phyloP scores from a whole-genome alignment of 208 protist species.

The Crithidia mellificae region DNA sequence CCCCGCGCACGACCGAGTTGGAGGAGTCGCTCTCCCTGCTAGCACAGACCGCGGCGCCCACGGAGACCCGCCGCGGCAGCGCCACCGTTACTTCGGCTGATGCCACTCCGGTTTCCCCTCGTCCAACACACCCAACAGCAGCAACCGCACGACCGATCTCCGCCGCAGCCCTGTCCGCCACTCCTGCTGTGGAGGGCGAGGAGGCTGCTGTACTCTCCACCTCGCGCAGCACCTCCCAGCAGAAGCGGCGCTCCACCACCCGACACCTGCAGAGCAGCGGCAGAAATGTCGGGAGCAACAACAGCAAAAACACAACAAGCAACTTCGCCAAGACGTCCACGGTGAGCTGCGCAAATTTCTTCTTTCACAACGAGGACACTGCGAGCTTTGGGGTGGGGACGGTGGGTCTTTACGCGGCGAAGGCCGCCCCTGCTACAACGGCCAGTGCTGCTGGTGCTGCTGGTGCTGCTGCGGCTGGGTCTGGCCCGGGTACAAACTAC shows the following conservation, averaged over 20 bases:
- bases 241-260: slow-evolving; percentile 1
- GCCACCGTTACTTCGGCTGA: too few relatives aligned
- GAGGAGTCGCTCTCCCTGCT: too few relatives aligned
- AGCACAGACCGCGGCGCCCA: too few relatives aligned
- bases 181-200: background rate
- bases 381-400: slow-evolving; percentile 53
- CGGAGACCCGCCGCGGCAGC: too few relatives aligned
- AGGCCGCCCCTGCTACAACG: slow-evolving; percentile 9
- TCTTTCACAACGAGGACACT: slow-evolving; percentile 30
- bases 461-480: too few relatives aligned
- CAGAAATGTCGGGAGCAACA: too few relatives aligned
- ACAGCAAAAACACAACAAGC: background rate
- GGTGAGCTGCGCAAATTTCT: slow-evolving; percentile 38
- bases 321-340: slow-evolving; percentile 19
- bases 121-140: background rate
- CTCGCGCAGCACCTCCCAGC: background rate
- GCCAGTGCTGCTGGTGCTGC: too few relatives aligned
- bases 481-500: too few relatives aligned
- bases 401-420: slow-evolving; percentile 47
- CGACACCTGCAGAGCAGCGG: too few relatives aligned
- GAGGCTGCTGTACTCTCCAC: background rate
- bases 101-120: background rate
- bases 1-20: too few relatives aligned
- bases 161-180: too few relatives aligned
- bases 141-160: background rate